Evolutionary conservation across 106 monocot genomes (phyloP).

Genomic region (Dendrobium chrysotoxum): DNA sequence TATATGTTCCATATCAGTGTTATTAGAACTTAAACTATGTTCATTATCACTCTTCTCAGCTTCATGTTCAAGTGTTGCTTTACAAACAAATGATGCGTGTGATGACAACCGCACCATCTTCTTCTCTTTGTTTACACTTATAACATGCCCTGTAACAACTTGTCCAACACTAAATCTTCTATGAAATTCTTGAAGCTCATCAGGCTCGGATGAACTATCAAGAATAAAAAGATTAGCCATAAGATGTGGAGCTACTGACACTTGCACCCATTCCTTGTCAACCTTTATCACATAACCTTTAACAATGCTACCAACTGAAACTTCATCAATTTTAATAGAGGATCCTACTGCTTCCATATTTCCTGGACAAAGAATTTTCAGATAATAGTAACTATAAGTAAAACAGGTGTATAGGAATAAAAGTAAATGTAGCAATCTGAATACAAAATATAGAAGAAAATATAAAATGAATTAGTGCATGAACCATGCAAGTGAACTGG

Average conservation of each 20-base stretch:
- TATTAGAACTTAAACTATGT: constrained; percentile 18
- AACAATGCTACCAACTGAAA: constrained; percentile 41
- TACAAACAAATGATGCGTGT: constrained; percentile 4
- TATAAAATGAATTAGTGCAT: background rate
- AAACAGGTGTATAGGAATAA: background rate
- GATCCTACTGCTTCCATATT: background rate
- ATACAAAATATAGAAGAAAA: background rate
- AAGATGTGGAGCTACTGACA: constrained; percentile 46
- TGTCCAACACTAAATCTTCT: constrained; percentile 57
- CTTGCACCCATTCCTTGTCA: constrained; percentile 66
- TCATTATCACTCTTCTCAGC: background rate
- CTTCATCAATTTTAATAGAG: constrained; percentile 13
- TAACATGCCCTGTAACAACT: constrained; percentile 44
- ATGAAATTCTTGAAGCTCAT: constrained; percentile 66
- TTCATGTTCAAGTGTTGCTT: background rate
- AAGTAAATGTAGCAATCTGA: background rate
- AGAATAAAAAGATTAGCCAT: constrained; percentile 57
- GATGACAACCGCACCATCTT: constrained; percentile 41
- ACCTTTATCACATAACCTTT: constrained; percentile 71
- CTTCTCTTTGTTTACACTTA: constrained; percentile 56
- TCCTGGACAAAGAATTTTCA: constrained; percentile 6
- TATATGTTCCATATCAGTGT: constrained; percentile 29
- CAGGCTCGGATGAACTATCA: constrained; percentile 80
- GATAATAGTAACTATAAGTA: background rate
- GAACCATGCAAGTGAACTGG: background rate